Evolutionary conservation across 2,329 filamentous ascomycete species (phyloP).

Genomic region (Phaeosphaeriaceae sp.): DNA sequence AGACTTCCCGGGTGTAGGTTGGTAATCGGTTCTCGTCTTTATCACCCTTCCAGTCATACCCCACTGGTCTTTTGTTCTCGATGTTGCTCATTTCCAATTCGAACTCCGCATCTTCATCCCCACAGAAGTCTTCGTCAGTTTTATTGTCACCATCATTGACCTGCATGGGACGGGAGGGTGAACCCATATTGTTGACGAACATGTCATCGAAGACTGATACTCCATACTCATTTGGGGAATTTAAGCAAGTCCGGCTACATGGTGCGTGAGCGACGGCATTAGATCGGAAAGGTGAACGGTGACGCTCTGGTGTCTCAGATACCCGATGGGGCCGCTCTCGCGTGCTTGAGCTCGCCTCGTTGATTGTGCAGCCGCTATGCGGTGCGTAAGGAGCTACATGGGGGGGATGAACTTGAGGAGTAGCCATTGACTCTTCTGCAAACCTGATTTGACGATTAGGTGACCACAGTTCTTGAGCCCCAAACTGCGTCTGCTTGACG

Average conservation of each 20-base stretch:
- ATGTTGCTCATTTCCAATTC: conserved; percentile 52
- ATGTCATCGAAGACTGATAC: conserved; percentile 36
- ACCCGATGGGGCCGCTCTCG: conserved; percentile 26
- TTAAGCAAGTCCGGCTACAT: not conserved
- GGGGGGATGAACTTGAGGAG: conserved; percentile 19
- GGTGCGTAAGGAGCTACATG: conserved; percentile 9
- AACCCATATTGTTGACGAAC: conserved; percentile 20
- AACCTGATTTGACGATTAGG: conserved; percentile 36
- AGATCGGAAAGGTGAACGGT: conserved; percentile 14
- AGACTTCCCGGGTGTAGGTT: conserved; percentile 26
- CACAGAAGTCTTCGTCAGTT: conserved; percentile 36
- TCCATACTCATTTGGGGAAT: conserved; percentile 27
- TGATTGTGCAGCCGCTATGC: not conserved
- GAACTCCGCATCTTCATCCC: conserved; percentile 42
- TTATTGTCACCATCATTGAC: conserved; percentile 17
- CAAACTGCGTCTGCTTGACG: conserved; percentile 39
- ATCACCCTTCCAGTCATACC: conserved; percentile 39
- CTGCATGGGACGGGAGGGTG: conserved; percentile 12
- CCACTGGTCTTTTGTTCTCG: conserved; percentile 44
- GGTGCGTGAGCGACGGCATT: not conserved
- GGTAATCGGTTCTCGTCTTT: conserved; percentile 19
- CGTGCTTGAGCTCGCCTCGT: conserved; percentile 1
- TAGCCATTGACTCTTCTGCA: conserved; percentile 21
- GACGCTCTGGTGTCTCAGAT: conserved; percentile 33
- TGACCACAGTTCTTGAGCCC: conserved; percentile 34